Conservation (phyloP, 1,139 yeast genomes). For the Debaryomycetaceae sp. region DNA sequence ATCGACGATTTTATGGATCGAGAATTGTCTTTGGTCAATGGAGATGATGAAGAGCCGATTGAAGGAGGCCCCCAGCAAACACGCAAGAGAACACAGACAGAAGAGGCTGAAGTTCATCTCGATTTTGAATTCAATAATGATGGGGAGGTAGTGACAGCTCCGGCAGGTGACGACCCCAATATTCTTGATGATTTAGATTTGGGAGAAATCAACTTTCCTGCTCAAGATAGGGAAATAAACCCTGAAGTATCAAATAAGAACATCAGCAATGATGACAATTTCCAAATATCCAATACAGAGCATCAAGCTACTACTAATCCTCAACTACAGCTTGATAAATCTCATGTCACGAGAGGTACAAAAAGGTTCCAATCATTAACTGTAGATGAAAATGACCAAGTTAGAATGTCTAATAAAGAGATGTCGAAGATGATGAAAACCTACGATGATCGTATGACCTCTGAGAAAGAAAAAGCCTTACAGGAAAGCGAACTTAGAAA, state of each 20-base stretch:
- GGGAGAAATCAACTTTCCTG: neutral
- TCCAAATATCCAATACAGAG: constrained; percentile 7
- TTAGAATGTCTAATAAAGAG: constrained; percentile 9
- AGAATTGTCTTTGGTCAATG: constrained; percentile 9
- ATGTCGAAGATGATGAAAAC: constrained; percentile 3
- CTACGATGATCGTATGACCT: constrained; percentile 4
- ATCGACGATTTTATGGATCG: constrained; percentile 11
- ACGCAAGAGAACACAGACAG: neutral
- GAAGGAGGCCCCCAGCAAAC: neutral
- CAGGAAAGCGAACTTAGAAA: neutral
- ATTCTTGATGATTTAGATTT: constrained; percentile 5
- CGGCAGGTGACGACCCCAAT: constrained; percentile 1
- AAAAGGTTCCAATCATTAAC: constrained; percentile 1
- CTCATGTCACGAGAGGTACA: neutral
- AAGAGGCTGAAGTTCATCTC: constrained; percentile 2
- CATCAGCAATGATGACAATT: constrained; percentile 8
- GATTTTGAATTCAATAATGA: constrained; percentile 15
- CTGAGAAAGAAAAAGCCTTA: neutral
- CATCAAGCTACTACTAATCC: constrained; percentile 1
- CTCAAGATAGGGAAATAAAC: neutral
- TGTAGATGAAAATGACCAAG: constrained; percentile 3
- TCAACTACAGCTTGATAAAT: constrained; percentile 1
- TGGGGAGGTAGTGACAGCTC: constrained; percentile 11
- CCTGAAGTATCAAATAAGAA: constrained; percentile 4
- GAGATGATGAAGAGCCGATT: constrained; percentile 3